Base-by-base conservation (phyloP, 176 grass and related monocot genomes). In the Oropetium thomaeum region DNA sequence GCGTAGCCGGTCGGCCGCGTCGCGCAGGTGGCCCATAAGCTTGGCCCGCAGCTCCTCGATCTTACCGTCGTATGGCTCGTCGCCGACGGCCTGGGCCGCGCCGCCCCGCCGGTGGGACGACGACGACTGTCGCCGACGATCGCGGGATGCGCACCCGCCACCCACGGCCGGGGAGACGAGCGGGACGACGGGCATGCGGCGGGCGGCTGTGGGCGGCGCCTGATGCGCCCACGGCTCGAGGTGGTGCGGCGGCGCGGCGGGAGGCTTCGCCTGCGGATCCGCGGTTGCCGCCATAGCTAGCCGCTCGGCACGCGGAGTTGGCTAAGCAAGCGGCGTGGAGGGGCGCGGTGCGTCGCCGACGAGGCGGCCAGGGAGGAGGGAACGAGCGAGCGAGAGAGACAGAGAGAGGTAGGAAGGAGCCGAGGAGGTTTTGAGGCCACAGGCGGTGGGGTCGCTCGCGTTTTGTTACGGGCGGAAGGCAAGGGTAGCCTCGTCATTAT, bases 1-100 rank as follows among this genome's bases (percentile, higher is more conserved):
- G 55, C 82, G 69, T 10, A 89, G 84, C 28, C 81, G 55, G 73
- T 87, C 90, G 12, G 87, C 90, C 10, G 90, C 80, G 76, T 89
- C 87, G 45, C 87, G 87, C 7, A 93, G 81, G 70, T 93, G 90
- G 29, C 86, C 90, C 90, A 92, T 89, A 67, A 92, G 86, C 83
- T 86, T 92, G 30, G 27, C 80, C 5, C 86, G 80, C 8, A 89
- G 83, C 77, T 80, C 80, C 77, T 87, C 84, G 71, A 87, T 67
- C 31, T 84, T 81, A 11, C 57, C 81, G 55, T 75, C 87, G 61
- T 74, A 73, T 0, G 55, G 0, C 13, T 31, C 32, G n/a, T 66
- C 69, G 44, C 28, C 42, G 62, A 68, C 75, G 8, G n/a, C 76
- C 26, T 31, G 32, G 30, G 0, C 26, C 15, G 2, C 61, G 10